Evolutionary conservation across 768 basidiomycete genomes (phyloP), one percentile per base, ranked within the genome.

Genomic region (Leccinum fibrillosum): DNA sequence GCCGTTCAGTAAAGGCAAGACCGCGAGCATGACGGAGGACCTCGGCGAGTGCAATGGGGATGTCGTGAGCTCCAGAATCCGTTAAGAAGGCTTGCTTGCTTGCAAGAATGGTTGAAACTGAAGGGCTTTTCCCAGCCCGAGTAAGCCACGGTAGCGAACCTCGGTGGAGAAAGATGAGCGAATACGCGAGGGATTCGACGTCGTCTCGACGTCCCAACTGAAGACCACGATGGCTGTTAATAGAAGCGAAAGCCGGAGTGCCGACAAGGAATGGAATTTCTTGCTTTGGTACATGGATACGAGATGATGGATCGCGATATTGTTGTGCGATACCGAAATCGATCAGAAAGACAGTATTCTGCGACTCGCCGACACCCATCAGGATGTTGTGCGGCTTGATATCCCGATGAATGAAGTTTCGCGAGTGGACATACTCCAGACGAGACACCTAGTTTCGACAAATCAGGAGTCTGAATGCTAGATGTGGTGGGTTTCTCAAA

Each of bases 351-450:
- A 52, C 26, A 1, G 12, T 23, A 11, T 48, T 30, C 34, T 39
- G 15, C 2, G n/a, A 26, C 4, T 44, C 54, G 15, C 54, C 26
- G 6, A 25, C 35, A 35, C 50, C 54, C 49, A 60, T 51, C 12
- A 60, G 51, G 34, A 60, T 53, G 35, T 60, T 56, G 25, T 52
- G 54, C 3, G 19, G 59, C 19, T 60, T 60, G 30, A 60, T 26
- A 35, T 60, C 49, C 2, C 17, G 12, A 21, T 60, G 54, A 25
- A 60, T 34, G 23, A 56, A 53, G 42, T 53, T 30, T 15, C 6
- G 49, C 1, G 50, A 60, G 34, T 60, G 59, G 17, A 53, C 30
- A 13, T 48, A 56, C 26, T 59, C 19, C 4, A 59, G 56, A 32
- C 32, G 15, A n/a, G 56, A 21, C 3, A 57, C 30, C 56, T 57